Conservation (phyloP, 495 filamentous ascomycete genomes). For the Penicillium ucsense region DNA sequence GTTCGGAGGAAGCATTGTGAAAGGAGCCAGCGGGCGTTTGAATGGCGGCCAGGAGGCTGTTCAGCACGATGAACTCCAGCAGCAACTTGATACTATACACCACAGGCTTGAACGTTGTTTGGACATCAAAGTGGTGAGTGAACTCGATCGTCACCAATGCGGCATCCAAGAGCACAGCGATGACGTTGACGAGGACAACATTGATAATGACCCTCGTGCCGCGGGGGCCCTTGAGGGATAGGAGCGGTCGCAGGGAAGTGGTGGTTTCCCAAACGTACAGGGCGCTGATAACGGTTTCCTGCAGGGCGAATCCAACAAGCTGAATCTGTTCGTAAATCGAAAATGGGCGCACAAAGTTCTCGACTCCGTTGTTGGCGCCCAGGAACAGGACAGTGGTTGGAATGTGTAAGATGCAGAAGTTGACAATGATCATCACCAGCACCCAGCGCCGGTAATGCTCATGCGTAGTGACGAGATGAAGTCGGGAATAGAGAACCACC, state of each 20-base stretch:
- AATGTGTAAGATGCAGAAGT: slow-evolving; percentile 18
- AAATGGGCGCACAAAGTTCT: slow-evolving; percentile 17
- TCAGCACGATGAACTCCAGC: slow-evolving; percentile 42
- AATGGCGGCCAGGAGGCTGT: slow-evolving; percentile 27
- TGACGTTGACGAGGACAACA: slow-evolving; percentile 33
- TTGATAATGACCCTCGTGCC: slow-evolving; percentile 27
- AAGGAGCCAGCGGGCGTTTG: slow-evolving; percentile 2
- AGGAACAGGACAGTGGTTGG: slow-evolving; percentile 21
- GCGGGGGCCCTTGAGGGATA: slow-evolving; percentile 17
- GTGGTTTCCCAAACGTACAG: slow-evolving; percentile 39
- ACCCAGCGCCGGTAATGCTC: slow-evolving; percentile 12
- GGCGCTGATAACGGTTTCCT: slow-evolving; percentile 39
- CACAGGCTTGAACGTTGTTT: slow-evolving; percentile 33
- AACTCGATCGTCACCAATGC: slow-evolving; percentile 26
- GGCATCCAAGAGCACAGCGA: slow-evolving; percentile 30
- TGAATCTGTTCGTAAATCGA: slow-evolving; percentile 33
- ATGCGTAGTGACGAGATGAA: slow-evolving; percentile 26
- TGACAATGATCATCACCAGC: slow-evolving; percentile 26
- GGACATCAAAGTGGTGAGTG: slow-evolving; percentile 24
- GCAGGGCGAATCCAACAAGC: slow-evolving; percentile 30
- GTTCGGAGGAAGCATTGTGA: background rate
- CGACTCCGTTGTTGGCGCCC: slow-evolving; percentile 14
- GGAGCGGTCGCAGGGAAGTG: slow-evolving; percentile 23
- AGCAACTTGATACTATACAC: slow-evolving; percentile 45
- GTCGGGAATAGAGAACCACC: slow-evolving; percentile 31